Evolutionary conservation across 257 asterid genomes (phyloP).

Genomic region (Primulina huaijiensis): DNA sequence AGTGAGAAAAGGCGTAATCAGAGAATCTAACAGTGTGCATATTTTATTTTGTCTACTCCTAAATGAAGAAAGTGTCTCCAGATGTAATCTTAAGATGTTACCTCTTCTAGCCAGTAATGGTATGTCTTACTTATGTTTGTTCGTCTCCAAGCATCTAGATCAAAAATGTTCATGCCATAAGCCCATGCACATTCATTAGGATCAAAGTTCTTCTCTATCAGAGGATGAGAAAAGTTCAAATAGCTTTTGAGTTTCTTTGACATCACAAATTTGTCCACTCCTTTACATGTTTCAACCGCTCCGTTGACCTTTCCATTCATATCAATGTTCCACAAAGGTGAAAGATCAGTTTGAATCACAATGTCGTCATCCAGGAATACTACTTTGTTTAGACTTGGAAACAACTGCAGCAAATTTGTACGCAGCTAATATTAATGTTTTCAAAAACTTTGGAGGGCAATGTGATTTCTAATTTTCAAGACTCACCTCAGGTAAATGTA

Average conservation of each 20-base stretch:
- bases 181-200: constrained; percentile 99
- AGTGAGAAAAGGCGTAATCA: constrained; percentile 11
- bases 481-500: constrained; percentile 87
- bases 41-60: not conserved
- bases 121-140: constrained; percentile 77
- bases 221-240: constrained; percentile 88
- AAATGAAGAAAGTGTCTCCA: not conserved
- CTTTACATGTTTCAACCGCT: constrained; percentile 91
- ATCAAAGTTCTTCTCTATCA: constrained; percentile 59
- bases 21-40: constrained; percentile 1
- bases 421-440: not conserved
- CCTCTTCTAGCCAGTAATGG: constrained; percentile 85
- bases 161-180: constrained; percentile 93
- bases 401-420: constrained; percentile 53
- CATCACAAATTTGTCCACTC: constrained; percentile 86
- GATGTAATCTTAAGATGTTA: constrained; percentile 18
- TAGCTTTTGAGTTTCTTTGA: constrained; percentile 84
- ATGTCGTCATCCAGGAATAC: constrained; percentile 94
- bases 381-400: constrained; percentile 74
- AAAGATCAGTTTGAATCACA: constrained; percentile 87
- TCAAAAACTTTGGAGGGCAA: constrained; percentile 7
- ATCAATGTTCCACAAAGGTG: constrained; percentile 89
- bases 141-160: constrained; percentile 86
- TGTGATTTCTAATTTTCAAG: constrained; percentile 1
- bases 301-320: constrained; percentile 92